Percentiles rank a stretch among this genome's conserved stretches.
Conservation (phyloP, 106 monocot species). For the Allium sativum region DNA sequence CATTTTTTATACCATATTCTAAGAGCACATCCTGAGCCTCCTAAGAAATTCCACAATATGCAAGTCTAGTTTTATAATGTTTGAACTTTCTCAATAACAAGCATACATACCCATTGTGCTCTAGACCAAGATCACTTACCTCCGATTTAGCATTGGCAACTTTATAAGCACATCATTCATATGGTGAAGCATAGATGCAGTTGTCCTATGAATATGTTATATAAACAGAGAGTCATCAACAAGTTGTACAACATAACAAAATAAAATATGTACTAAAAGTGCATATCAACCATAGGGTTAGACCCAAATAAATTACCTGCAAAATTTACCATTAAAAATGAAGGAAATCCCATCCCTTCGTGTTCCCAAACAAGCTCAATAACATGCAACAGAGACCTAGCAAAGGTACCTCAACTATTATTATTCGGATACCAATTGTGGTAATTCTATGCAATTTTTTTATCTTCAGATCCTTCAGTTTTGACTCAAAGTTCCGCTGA, state of each 20-base stretch:
- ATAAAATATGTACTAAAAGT: too few relatives aligned
- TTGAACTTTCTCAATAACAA: conserved; percentile 95
- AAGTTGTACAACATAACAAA: too few relatives aligned
- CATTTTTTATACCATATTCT: conserved; percentile 74
- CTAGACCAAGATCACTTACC: conserved; percentile 85
- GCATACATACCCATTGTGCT: conserved; percentile 93
- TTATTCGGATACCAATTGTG: conserved; percentile 26
- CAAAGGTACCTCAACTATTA: conserved; percentile 56
- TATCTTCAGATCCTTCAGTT: conserved; percentile 51
- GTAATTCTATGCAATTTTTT: conserved; percentile 57
- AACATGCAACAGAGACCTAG: conserved; percentile 51
- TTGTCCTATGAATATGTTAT: conserved; percentile 78
- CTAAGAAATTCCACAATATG: conserved; percentile 73
- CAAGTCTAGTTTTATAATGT: conserved; percentile 82
- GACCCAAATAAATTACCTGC: conserved; percentile 27
- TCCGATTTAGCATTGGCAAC: conserved; percentile 91
- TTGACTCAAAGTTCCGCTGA: conserved; percentile 21
- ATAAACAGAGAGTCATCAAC: too few relatives aligned
- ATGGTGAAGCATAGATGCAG: conserved; percentile 83
- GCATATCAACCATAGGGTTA: conserved; percentile 25
- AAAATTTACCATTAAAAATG: conserved; percentile 53
- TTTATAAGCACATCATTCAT: conserved; percentile 69
- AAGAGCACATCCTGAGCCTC: conserved; percentile 90
- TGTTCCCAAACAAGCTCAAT: conserved; percentile 42
- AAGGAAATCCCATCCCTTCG: conserved; percentile 62